phyloP scores from a whole-genome alignment of 106 monocot genomes.

The Dioscorea zingiberensis region DNA sequence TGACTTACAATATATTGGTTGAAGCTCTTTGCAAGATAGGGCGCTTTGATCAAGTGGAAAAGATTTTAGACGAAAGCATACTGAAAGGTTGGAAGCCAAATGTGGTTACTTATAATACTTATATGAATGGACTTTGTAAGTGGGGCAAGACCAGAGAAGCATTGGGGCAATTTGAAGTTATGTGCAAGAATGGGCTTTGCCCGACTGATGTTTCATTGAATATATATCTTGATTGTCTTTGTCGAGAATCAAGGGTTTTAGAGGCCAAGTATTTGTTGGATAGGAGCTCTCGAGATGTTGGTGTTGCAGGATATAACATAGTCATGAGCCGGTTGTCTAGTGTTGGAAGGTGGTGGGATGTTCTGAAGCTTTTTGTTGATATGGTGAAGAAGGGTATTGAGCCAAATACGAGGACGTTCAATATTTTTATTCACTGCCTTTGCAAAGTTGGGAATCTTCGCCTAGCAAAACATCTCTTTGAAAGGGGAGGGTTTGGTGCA shows the following conservation, averaged over 20 bases:
- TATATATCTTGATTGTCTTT: too few relatives aligned
- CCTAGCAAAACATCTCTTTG: too few relatives aligned
- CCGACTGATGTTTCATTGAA: background rate
- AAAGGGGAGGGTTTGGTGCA: too few relatives aligned
- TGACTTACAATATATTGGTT: too few relatives aligned
- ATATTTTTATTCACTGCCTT: too few relatives aligned
- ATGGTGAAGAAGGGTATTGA: too few relatives aligned
- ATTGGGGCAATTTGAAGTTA: background rate
- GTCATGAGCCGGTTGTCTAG: background rate
- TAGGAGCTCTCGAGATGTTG: constrained; percentile 1
- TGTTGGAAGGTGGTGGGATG: background rate
- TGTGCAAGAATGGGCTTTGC: background rate
- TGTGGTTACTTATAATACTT: constrained; percentile 5
- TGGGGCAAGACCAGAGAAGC: background rate
- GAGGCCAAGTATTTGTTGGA: background rate
- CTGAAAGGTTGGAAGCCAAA: constrained; percentile 5
- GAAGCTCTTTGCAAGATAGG: too few relatives aligned
- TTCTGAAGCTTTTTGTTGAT: too few relatives aligned
- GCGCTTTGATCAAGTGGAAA: background rate
- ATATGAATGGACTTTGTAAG: constrained; percentile 6
- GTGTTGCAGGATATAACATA: constrained; percentile 3
- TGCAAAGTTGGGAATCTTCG: too few relatives aligned
- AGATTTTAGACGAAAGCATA: background rate
- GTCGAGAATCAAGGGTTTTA: background rate
- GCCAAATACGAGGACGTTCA: too few relatives aligned